Evolutionary conservation across 1,284 basidiomycete genomes (phyloP).

Genomic region (Sanghuangporus sanghuang): DNA sequence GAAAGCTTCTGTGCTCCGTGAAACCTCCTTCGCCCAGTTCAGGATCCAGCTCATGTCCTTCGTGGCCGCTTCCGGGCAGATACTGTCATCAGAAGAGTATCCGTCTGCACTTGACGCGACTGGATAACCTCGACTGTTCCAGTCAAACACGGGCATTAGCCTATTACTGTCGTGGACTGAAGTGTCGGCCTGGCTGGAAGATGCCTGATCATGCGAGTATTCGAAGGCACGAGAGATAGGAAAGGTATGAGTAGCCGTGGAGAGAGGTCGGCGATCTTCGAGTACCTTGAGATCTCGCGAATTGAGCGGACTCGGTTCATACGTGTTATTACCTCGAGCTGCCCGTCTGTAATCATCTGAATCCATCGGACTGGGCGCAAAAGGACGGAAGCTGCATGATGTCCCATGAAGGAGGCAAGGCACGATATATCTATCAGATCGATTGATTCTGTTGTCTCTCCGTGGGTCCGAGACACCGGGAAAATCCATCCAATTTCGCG

Average conservation of each 20-base stretch:
- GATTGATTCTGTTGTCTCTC: too few species aligned
- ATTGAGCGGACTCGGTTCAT: background rate
- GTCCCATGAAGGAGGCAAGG: too few species aligned
- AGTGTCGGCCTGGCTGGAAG: too few species aligned
- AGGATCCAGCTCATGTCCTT: background rate
- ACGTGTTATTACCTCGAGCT: background rate
- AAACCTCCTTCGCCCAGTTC: background rate
- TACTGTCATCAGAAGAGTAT: too few species aligned
- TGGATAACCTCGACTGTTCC: background rate
- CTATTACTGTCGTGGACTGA: background rate
- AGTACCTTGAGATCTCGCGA: background rate
- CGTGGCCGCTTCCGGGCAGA: background rate
- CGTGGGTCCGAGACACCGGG: too few species aligned
- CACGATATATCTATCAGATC: too few species aligned
- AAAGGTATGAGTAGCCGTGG: background rate
- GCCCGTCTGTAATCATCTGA: background rate
- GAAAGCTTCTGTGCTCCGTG: too few species aligned
- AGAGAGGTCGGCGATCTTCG: background rate
- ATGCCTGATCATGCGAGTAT: too few species aligned
- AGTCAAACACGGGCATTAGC: background rate
- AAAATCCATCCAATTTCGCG: too few species aligned
- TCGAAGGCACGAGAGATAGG: too few species aligned
- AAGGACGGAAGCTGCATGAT: too few species aligned
- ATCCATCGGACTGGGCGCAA: background rate
- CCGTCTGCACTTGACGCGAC: background rate